phyloP scores from a whole-genome alignment of 2,329 filamentous ascomycete species.

The Fonsecaea monophora region DNA sequence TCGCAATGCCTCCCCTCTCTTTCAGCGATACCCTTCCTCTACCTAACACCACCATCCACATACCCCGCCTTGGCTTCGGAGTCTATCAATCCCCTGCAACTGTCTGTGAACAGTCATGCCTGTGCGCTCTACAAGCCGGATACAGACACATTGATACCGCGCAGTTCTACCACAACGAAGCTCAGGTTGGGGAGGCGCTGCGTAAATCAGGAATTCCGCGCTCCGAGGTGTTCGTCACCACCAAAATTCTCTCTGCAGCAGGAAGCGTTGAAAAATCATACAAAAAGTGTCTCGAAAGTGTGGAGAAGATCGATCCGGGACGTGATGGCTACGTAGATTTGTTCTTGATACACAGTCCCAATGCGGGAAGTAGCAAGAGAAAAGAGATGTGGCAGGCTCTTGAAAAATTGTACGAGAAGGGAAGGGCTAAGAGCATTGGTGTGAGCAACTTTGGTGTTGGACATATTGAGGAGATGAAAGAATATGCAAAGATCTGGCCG shows the following conservation, averaged over 20 bases:
- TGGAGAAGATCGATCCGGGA: constrained; percentile 64
- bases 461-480: constrained; percentile 72
- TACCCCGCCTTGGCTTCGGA: constrained; percentile 74
- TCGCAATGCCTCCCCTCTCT: constrained; percentile 45
- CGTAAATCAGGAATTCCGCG: constrained; percentile 62
- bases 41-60: constrained; percentile 57
- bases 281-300: constrained; percentile 64
- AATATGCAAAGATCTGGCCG: constrained; percentile 69
- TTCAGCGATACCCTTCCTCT: constrained; percentile 60
- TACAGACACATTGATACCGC: constrained; percentile 67
- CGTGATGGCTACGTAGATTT: constrained; percentile 71
- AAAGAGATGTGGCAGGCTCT: constrained; percentile 71
- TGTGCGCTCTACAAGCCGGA: constrained; percentile 62
- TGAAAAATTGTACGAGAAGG: constrained; percentile 66
- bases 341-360: constrained; percentile 72
- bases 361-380: constrained; percentile 60
- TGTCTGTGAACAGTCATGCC: constrained; percentile 64
- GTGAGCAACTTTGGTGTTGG: constrained; percentile 74
- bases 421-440: constrained; percentile 69
- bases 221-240: constrained; percentile 71
- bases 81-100: constrained; percentile 67
- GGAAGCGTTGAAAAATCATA: constrained; percentile 66
- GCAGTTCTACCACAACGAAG: constrained; percentile 73
- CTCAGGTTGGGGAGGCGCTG: constrained; percentile 70
- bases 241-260: constrained; percentile 67